A percentile compares a stretch with the other conserved stretches of the same genome.
These are phyloP conservation scores for Tetradesmus obliquus DNA, from an alignment of 139 green algal genomes.

Conservation along the genomic window DNA sequence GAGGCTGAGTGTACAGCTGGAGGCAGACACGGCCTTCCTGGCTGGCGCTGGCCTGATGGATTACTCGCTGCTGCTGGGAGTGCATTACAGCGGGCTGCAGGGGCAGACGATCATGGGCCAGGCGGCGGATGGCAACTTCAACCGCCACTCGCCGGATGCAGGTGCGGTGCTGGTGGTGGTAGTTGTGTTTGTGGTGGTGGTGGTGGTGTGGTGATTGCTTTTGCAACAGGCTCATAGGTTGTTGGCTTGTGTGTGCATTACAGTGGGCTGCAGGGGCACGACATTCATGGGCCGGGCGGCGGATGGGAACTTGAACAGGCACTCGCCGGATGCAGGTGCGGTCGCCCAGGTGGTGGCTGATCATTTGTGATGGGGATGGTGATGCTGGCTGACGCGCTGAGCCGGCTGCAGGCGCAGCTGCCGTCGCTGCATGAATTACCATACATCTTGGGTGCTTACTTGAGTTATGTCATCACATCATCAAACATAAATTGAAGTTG, in stretches of 20 bases:
- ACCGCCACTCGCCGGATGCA: background rate
- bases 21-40: conserved; percentile 76
- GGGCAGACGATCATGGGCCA: background rate
- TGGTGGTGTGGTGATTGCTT: no score
- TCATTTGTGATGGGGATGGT: background rate
- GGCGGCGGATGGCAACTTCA: background rate
- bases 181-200: no score
- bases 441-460: no score
- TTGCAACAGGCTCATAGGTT: no score
- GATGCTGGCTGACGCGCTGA: conserved; percentile 1
- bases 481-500: no score
- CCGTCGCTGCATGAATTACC: background rate
- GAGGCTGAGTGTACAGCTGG: conserved; percentile 70
- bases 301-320: background rate
- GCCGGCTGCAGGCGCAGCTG: background rate
- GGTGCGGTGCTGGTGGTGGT: background rate
- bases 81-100: conserved; percentile 70
- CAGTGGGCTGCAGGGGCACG: no score
- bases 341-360: no score
- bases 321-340: background rate
- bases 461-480: no score
- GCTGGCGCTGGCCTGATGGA: conserved; percentile 84
- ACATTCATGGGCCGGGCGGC: background rate
- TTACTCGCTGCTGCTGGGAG: conserved; percentile 91
- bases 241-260: no score